Base-by-base conservation (phyloP, 345 rosid genomes). In the Sisymbrium irio region DNA sequence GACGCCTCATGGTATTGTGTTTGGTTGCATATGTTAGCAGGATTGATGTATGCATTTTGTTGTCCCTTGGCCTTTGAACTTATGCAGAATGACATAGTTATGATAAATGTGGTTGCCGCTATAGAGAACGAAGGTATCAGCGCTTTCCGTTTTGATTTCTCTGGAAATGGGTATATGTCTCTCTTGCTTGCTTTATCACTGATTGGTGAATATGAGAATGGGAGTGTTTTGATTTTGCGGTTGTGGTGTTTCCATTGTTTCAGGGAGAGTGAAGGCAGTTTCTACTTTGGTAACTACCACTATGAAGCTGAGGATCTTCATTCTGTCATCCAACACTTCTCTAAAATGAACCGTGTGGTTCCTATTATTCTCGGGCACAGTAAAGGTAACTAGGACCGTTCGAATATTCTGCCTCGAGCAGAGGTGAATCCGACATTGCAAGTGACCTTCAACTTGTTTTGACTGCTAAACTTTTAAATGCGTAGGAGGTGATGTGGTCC, bases 211-310 rank as follows among this genome's bases (percentile, higher is more conserved):
- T 19, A 10, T 6, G 28, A 59, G 2, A 0, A 36, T 4, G 5
- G 6, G 6, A 30, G 5, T 30, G 32, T 18, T 61, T 18, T 49
- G 41, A 15, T 22, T 17, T 25, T 37, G 13, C 13, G 12, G 41
- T 10, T 37, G 12, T 3, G 36, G 36, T 22, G 25, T 22, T 22
- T 22, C 25, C 46, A 7, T 49, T 58, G 78, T 80, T 74, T 14
- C 76, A 89, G 96, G 71, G 94, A 88, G 82, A 93, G 97, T 77
- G 96, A 89, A 83, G 97, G 96, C 54, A 72, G 79, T 59, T 93
- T 91, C 83, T 78, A 76, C 62, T 89, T 79, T 64, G 92, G 89
- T 51, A 84, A 88, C 81, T 91, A 89, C 18, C 77, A 69, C 65
- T 47, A 88, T 79, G 96, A 93, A 82, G 89, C 83, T 32, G 96